Conservation (phyloP, 1,139 yeast species). For the Protomyces macrosporus region DNA sequence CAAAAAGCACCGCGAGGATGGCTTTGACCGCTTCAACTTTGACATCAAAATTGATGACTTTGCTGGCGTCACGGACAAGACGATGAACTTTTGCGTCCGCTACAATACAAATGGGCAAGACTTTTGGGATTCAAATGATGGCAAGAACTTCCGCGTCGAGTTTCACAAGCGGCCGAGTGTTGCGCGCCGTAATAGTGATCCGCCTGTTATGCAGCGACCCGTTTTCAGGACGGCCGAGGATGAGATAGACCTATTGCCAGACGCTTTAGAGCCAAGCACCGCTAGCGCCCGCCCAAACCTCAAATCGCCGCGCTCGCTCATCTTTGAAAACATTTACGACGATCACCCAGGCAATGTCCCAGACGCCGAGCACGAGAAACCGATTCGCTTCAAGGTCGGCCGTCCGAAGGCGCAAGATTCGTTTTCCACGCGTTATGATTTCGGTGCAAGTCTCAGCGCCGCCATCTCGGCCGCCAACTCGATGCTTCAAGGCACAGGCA, state of each 20-base stretch:
- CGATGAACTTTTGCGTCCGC: slow-evolving; percentile 53
- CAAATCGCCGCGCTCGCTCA: slow-evolving; percentile 19
- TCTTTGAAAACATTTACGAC: slow-evolving; percentile 21
- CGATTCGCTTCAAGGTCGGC: slow-evolving; percentile 1
- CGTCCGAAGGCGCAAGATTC: slow-evolving; percentile 4
- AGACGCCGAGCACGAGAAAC: slow-evolving; percentile 11
- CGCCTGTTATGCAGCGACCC: slow-evolving; percentile 8
- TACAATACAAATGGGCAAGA: slow-evolving; percentile 51
- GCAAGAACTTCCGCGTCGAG: slow-evolving; percentile 54
- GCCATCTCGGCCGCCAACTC: slow-evolving; percentile 26
- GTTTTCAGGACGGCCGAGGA: slow-evolving; percentile 2
- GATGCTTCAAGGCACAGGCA: slow-evolving; percentile 15
- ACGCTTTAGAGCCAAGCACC: background rate
- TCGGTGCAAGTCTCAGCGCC: slow-evolving; percentile 26
- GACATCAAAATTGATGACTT: slow-evolving; percentile 42
- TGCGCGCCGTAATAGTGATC: slow-evolving; percentile 7
- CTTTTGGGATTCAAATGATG: slow-evolving; percentile 72
- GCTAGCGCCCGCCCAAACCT: background rate
- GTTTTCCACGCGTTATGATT: slow-evolving; percentile 26
- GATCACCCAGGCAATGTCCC: slow-evolving; percentile 9
- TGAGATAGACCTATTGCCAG: slow-evolving; percentile 9
- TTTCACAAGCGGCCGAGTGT: slow-evolving; percentile 36
- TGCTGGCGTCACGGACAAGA: slow-evolving; percentile 39
- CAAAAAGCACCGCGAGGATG: slow-evolving; percentile 35
- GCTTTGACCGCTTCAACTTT: slow-evolving; percentile 47